These are phyloP conservation scores for Lanmaoa rubissima DNA, from an alignment of 768 basidiomycete species.

Conservation along the genomic window DNA sequence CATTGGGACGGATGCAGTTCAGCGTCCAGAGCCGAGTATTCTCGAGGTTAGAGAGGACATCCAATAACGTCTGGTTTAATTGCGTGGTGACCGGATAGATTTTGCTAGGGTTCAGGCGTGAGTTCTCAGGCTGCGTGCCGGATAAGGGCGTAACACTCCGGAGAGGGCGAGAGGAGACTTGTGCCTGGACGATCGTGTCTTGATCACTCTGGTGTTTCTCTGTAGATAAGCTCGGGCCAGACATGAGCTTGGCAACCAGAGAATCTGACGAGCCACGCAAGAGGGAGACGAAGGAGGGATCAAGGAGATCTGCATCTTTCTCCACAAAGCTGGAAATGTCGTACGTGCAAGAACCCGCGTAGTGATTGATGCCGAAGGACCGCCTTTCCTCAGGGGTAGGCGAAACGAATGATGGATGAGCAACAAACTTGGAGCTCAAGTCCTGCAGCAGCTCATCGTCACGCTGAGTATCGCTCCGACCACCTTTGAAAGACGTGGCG, in stretches of 20 bases:
- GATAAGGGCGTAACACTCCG: constrained; percentile 44
- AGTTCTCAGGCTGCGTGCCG: constrained; percentile 31
- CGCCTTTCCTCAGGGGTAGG: constrained; percentile 31
- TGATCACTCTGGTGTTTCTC: constrained; percentile 59
- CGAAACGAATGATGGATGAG: constrained; percentile 52
- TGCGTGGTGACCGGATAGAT: constrained; percentile 61
- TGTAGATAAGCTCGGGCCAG: constrained; percentile 56
- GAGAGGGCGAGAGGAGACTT: constrained; percentile 57
- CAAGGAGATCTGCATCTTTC: constrained; percentile 51
- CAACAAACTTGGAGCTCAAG: constrained; percentile 44
- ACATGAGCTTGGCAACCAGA: constrained; percentile 59
- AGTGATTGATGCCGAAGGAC: constrained; percentile 62
- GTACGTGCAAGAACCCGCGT: constrained; percentile 52
- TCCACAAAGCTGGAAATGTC: constrained; percentile 49
- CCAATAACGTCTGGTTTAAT: constrained; percentile 51
- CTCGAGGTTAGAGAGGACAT: constrained; percentile 46
- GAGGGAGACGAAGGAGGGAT: constrained; percentile 54
- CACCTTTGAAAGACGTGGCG: constrained; percentile 46
- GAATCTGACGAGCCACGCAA: constrained; percentile 50
- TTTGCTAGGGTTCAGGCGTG: constrained; percentile 48
- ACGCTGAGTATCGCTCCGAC: constrained; percentile 46
- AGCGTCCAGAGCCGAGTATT: constrained; percentile 52
- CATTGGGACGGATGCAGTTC: constrained; percentile 62
- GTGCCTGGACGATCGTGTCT: constrained; percentile 59
- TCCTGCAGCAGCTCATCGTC: constrained; percentile 53